Base-by-base conservation (phyloP, 2,329 filamentous ascomycete genomes). In the Colletotrichum sp. region DNA sequence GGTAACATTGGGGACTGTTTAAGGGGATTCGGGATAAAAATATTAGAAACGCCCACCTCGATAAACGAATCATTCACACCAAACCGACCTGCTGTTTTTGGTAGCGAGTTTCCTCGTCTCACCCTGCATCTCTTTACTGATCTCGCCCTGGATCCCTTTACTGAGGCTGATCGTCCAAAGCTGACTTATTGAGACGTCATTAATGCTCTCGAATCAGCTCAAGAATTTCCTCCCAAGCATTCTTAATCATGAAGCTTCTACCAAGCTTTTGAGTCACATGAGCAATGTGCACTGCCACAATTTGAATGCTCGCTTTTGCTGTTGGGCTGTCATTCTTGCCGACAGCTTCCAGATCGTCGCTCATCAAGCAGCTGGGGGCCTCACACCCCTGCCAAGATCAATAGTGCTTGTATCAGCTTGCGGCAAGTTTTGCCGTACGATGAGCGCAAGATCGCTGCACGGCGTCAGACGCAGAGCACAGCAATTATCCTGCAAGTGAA, bases 361-460 rank as follows among this genome's bases (percentile, higher is more conserved):
- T 22, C 19, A 39, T 36, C 12, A 25, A 19, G 44, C n/a, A 52
- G 44, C 44, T 30, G 27, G 27, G 15, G 44, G 16, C 29, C 27
- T 15, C 30, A n/a, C 32, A 49, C 63, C 55, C 69, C 27, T 72
- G 63, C 39, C 27, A 36, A 7, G 57, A 63, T 39, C 36, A 25
- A 15, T 29, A 25, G 63, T 55, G 55, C 68, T 44, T 63, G 73
- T 68, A 68, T 63, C 73, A 76, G 55, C 62, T 25, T 32, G 63
- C 73, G 57, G 69, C 69, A 72, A 34, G 36, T 49, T 57, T 68
- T 76, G 73, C 73, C 73, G 73, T 67, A 44, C 39, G 12, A 52
- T 32, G 44, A 49, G 63, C 22, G 44, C 8, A 25, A 25, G 25
- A 39, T 55, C 29, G 57, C 19, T n/a, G 8, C 44, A 34, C 30